phyloP scores from a whole-genome alignment of 495 filamentous ascomycete genomes.

The Aspergillus mulundensis region DNA sequence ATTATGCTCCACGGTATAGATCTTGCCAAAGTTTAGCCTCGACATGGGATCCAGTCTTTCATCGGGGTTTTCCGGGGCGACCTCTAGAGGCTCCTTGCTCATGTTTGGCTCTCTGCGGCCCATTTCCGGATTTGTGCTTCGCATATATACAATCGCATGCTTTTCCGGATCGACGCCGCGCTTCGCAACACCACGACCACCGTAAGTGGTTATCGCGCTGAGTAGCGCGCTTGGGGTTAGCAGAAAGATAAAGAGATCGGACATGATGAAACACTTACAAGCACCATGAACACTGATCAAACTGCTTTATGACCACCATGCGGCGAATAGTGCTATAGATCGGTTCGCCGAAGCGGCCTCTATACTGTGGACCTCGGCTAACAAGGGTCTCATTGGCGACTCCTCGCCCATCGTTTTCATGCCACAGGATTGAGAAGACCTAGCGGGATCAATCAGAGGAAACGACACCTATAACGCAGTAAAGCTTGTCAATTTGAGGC shows the following conservation, averaged over 20 bases:
- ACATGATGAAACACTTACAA: slow-evolving; percentile 19
- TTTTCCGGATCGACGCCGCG: slow-evolving; percentile 24
- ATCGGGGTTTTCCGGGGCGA: slow-evolving; percentile 20
- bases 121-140: slow-evolving; percentile 10
- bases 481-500: too few species aligned
- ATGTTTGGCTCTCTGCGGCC: slow-evolving; percentile 21
- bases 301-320: slow-evolving; percentile 30
- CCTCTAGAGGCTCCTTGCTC: slow-evolving; percentile 30
- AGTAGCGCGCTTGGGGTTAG: not conserved
- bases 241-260: not conserved
- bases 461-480: not conserved
- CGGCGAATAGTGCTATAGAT: slow-evolving; percentile 30
- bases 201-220: slow-evolving; percentile 37
- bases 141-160: slow-evolving; percentile 39
- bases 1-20: slow-evolving; percentile 47
- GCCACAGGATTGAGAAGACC: slow-evolving; percentile 34
- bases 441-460: not conserved
- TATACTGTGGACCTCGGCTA: slow-evolving; percentile 1
- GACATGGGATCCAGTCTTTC: slow-evolving; percentile 35
- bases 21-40: slow-evolving; percentile 44
- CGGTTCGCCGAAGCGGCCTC: slow-evolving; percentile 20
- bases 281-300: slow-evolving; percentile 26
- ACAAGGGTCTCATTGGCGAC: slow-evolving; percentile 14
- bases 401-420: slow-evolving; percentile 20
- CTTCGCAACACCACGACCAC: slow-evolving; percentile 31